A percentile compares a stretch with the other conserved stretches of the same genome.
Conservation (phyloP, 129 eudicot genomes). For the Centella asiatica region DNA sequence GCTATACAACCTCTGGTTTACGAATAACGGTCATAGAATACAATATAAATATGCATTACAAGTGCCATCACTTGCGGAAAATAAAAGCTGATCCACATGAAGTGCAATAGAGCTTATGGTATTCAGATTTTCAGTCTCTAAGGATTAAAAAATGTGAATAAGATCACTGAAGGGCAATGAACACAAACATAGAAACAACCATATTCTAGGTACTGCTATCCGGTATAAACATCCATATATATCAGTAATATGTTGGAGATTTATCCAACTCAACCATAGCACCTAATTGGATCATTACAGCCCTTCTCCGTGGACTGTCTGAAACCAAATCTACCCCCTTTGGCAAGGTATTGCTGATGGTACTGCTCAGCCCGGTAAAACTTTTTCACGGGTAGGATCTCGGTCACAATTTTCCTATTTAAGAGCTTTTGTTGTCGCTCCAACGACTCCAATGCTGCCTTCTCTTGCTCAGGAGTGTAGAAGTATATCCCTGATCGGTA, state of each 20-base stretch:
- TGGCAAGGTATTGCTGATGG: slow-evolving; percentile 26
- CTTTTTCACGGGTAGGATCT: slow-evolving; percentile 14
- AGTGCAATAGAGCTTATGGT: too few species aligned
- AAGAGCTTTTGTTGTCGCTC: slow-evolving; percentile 13
- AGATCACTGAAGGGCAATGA: too few species aligned
- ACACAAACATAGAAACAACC: too few species aligned
- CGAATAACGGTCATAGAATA: too few species aligned
- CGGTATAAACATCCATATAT: not conserved
- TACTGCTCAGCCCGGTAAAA: slow-evolving; percentile 19
- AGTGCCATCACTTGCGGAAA: too few species aligned
- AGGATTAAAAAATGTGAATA: too few species aligned
- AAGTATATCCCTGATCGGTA: slow-evolving; percentile 49
- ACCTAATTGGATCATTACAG: slow-evolving; percentile 20
- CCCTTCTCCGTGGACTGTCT: slow-evolving; percentile 21
- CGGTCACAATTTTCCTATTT: slow-evolving; percentile 18
- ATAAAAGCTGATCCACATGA: too few species aligned
- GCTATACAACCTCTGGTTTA: too few species aligned
- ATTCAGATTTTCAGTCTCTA: too few species aligned
- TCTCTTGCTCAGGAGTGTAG: slow-evolving; percentile 22
- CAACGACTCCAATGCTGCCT: slow-evolving; percentile 16
- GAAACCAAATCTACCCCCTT: slow-evolving; percentile 20
- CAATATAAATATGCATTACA: too few species aligned
- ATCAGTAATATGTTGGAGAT: not conserved
- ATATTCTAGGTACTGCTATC: not conserved
- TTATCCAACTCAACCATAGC: slow-evolving; percentile 14